phyloP scores from a whole-genome alignment of 345 rosid genomes.

The Carallia pectinifolia region DNA sequence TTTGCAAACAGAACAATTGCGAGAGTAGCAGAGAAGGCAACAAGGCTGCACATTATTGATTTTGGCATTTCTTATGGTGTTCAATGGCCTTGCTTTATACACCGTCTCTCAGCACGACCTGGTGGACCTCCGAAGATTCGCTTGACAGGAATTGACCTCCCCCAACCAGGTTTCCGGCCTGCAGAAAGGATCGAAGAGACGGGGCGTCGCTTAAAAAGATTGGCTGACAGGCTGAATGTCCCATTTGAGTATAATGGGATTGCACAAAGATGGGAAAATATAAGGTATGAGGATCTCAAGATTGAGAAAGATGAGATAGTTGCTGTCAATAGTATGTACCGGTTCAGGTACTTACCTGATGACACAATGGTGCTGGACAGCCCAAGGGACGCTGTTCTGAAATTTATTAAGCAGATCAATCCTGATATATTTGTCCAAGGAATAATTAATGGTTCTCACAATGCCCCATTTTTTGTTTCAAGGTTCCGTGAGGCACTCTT shows the following conservation, averaged over 20 bases:
- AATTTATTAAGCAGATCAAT: conserved; percentile 40
- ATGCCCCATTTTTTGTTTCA: conserved; percentile 49
- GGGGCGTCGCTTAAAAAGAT: conserved; percentile 42
- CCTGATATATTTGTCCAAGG: conserved; percentile 47
- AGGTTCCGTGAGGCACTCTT: conserved; percentile 60
- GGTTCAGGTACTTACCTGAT: conserved; percentile 48
- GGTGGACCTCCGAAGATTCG: conserved; percentile 57
- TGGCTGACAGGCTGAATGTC: conserved; percentile 42
- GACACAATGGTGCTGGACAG: conserved; percentile 47
- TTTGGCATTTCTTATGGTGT: conserved; percentile 61
- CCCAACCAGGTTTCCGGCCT: conserved; percentile 55
- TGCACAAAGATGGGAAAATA: conserved; percentile 63
- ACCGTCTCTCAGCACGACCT: conserved; percentile 41
- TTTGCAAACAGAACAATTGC: conserved; percentile 43
- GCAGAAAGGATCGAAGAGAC: conserved; percentile 56
- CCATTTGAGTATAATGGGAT: conserved; percentile 57
- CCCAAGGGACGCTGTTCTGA: conserved; percentile 47
- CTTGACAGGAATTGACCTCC: conserved; percentile 55
- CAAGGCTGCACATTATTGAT: conserved; percentile 54
- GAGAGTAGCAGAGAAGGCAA: conserved; percentile 39
- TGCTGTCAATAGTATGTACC: conserved; percentile 40
- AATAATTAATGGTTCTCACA: conserved; percentile 41
- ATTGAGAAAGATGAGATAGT: conserved; percentile 46
- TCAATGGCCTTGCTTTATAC: conserved; percentile 63
- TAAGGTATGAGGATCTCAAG: conserved; percentile 46